A percentile compares a stretch with the other conserved stretches of the same genome.
Conservation (phyloP, 345 rosid genomes). For the Eutrema heterophyllum region DNA sequence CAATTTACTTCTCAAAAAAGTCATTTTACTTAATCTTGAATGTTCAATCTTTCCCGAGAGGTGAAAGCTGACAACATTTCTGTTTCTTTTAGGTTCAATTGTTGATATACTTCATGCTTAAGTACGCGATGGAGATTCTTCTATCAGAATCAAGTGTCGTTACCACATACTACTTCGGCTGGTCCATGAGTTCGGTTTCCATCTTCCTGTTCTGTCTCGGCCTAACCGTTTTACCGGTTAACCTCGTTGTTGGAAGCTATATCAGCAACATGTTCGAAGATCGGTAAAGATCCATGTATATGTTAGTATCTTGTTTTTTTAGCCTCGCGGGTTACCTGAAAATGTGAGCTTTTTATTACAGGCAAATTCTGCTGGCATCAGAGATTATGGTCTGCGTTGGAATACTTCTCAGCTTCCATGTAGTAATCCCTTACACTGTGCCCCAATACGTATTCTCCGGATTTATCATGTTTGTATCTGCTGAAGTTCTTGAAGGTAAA, state of each 20-base stretch:
- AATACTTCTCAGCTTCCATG: constrained; percentile 74
- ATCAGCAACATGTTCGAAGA: constrained; percentile 96
- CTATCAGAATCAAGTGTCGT: constrained; percentile 93
- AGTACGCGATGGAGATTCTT: constrained; percentile 85
- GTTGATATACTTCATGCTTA: constrained; percentile 95
- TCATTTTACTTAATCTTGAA: not conserved
- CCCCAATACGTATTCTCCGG: constrained; percentile 89
- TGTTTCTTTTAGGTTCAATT: constrained; percentile 61
- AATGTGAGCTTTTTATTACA: constrained; percentile 29
- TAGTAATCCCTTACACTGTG: constrained; percentile 55
- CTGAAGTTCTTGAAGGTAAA: constrained; percentile 96
- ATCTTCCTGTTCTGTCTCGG: constrained; percentile 86
- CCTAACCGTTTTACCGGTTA: constrained; percentile 88
- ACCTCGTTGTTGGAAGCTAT: constrained; percentile 82
- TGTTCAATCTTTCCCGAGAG: not conserved
- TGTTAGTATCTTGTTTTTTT: not conserved
- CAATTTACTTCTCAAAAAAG: not conserved
- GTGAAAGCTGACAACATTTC: not conserved
- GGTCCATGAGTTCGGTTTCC: constrained; percentile 78
- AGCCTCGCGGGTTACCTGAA: not conserved
- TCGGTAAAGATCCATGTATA: constrained; percentile 38
- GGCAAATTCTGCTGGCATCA: constrained; percentile 88
- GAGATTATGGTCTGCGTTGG: constrained; percentile 84
- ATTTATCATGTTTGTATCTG: constrained; percentile 80
- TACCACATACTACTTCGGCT: constrained; percentile 71